Percentiles rank a stretch among this genome's conserved stretches.
Conservation (phyloP, 495 filamentous ascomycete genomes). For the Jackrogersella minutella region DNA sequence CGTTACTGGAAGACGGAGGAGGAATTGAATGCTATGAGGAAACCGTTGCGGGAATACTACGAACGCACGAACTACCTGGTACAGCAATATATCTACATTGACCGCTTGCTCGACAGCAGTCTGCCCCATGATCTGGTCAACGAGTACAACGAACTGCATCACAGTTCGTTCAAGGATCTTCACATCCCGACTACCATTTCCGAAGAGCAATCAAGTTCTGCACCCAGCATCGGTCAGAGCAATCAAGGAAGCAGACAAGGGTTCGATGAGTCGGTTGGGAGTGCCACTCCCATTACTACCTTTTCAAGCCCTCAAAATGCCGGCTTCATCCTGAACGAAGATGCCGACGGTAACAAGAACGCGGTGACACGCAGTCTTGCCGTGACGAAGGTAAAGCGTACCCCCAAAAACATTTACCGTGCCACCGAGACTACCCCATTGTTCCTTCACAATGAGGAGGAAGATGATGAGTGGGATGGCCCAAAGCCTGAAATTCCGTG, state of each 20-base stretch:
- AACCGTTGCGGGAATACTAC: slow-evolving; percentile 79
- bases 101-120: slow-evolving; percentile 88
- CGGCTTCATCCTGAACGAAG: slow-evolving; percentile 25
- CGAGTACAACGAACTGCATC: slow-evolving; percentile 72
- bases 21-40: slow-evolving; percentile 69
- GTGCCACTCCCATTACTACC: slow-evolving; percentile 5
- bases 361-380: neutral
- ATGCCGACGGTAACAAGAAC: slow-evolving; percentile 37
- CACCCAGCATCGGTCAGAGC: slow-evolving; percentile 19
- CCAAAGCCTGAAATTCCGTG: slow-evolving; percentile 59
- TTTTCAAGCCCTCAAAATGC: slow-evolving; percentile 31
- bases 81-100: slow-evolving; percentile 89
- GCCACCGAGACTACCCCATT: slow-evolving; percentile 74
- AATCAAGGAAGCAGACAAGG: neutral
- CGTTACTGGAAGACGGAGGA: slow-evolving; percentile 75
- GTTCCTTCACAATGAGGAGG: slow-evolving; percentile 54
- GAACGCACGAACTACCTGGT: slow-evolving; percentile 83
- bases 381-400: slow-evolving; percentile 68
- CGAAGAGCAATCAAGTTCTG: slow-evolving; percentile 52
- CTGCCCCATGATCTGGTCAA: slow-evolving; percentile 85
- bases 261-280: neutral
- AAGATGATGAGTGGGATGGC: slow-evolving; percentile 40
- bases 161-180: slow-evolving; percentile 52
- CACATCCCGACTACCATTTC: slow-evolving; percentile 65
- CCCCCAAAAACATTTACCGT: slow-evolving; percentile 82